Evolutionary conservation across 1,139 yeast genomes (phyloP), one percentile per base, ranked within the genome.

Genomic region (Saccharomyces pastorianus): DNA sequence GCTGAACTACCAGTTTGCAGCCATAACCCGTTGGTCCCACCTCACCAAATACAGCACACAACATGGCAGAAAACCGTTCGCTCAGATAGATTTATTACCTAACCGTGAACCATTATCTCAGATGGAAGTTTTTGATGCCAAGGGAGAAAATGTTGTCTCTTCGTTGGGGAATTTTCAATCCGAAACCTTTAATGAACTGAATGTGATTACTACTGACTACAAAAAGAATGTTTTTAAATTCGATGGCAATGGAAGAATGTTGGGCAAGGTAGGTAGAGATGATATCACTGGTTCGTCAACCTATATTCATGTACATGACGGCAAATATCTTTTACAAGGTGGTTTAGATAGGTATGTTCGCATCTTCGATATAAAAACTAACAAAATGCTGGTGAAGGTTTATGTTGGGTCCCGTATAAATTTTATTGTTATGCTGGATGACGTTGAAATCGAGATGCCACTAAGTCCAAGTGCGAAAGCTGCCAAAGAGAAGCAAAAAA

Each of bases 281-380:
- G 83, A 80, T 9, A 71, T 79, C 3, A 76, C 74, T 23, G 83
- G 83, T 62, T 70, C 74, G 2, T 61, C 71, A 2, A 67, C 68
- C 44, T 73, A 74, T 27, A 58, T 74, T 14, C 67, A 55, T 46
- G 55, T 64, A 9, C 53, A 56, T 13, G 49, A 63, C 3, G 55
- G 59, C 53, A 57, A 59, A 50, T 64, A 65, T 51, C 55, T 84
- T 8, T 77, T 79, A 2, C 77, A 89, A 27, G 96, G 96, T 47
- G 96, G 96, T 0, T 76, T 90, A 42, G 98, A 91, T 67, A 77
- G 96, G 64, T 91, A 89, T 67, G 76, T 89, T 47, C 78, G 97
- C 55, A 88, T 88, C 2, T 91, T 80, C 69, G 85, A 88, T 58
- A 66, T 82, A 6, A 72, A 71, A 2, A 70, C 81, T 0, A 75